Percentiles rank a stretch among this genome's conserved stretches.
phyloP scores from a whole-genome alignment of 371 early-diverging fungal genomes.

The Entomophthora muscae region DNA sequence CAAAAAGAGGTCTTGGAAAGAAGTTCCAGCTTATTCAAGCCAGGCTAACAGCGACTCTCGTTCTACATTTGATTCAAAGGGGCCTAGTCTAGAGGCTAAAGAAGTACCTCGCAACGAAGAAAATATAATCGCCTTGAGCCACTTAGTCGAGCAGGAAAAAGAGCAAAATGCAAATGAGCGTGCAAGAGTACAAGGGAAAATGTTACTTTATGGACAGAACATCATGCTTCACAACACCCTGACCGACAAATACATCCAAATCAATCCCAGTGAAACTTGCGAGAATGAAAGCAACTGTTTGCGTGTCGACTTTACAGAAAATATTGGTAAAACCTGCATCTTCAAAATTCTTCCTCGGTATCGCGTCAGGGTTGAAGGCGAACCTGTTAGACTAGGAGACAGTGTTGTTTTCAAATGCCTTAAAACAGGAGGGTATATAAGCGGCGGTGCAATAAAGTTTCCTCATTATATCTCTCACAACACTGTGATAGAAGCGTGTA shows the following conservation, averaged over 20 bases:
- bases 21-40: background rate
- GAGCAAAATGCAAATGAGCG: conserved; percentile 20
- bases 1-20: background rate
- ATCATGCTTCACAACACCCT: conserved; percentile 27
- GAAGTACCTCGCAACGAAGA: background rate
- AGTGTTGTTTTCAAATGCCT: conserved; percentile 28
- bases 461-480: conserved; percentile 13
- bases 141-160: conserved; percentile 17
- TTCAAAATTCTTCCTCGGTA: conserved; percentile 34
- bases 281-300: conserved; percentile 18
- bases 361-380: conserved; percentile 31
- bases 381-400: conserved; percentile 28
- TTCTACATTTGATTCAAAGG: background rate
- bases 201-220: conserved; percentile 29
- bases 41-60: no score
- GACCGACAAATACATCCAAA: conserved; percentile 23
- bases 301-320: conserved; percentile 22
- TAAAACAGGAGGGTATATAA: conserved; percentile 28
- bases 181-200: conserved; percentile 20
- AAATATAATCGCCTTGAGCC: conserved; percentile 13
- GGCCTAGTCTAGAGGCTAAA: background rate
- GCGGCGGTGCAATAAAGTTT: conserved; percentile 13
- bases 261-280: conserved; percentile 24
- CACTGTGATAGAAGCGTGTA: conserved; percentile 17
- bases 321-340: conserved; percentile 17